These are phyloP conservation scores for Podospora pseudopauciseta DNA, from an alignment of 495 filamentous ascomycete genomes.

Conservation along the genomic window DNA sequence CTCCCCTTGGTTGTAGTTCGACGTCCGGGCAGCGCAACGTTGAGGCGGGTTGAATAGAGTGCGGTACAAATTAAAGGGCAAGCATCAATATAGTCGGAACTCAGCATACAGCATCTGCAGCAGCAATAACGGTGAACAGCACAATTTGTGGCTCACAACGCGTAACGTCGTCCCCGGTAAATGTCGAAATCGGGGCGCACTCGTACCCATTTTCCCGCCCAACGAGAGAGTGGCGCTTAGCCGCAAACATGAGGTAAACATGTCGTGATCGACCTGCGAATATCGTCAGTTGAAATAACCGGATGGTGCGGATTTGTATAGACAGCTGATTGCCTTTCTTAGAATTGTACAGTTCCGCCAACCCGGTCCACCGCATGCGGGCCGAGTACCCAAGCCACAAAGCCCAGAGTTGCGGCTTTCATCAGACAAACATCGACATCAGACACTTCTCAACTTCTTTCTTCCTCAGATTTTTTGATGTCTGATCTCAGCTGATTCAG, in stretches of 20 bases:
- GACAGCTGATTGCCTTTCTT: slow-evolving; percentile 2
- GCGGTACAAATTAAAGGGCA: slow-evolving; percentile 2
- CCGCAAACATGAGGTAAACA: background rate
- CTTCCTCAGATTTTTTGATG: background rate
- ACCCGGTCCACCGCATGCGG: slow-evolving; percentile 5
- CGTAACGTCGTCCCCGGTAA: slow-evolving; percentile 13
- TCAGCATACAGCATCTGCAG: background rate
- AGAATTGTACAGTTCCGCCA: slow-evolving; percentile 7
- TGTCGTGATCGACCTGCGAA: slow-evolving; percentile 6
- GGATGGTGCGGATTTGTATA: slow-evolving; percentile 5
- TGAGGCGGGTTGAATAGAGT: slow-evolving; percentile 1
- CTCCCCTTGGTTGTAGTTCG: background rate
- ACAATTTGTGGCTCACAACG: slow-evolving; percentile 2
- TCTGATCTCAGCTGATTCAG: background rate
- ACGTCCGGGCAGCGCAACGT: background rate
- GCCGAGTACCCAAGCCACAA: slow-evolving; percentile 1
- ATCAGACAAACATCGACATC: background rate
- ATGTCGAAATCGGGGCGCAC: background rate
- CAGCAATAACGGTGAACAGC: background rate
- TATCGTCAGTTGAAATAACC: slow-evolving; percentile 12
- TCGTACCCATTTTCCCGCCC: slow-evolving; percentile 1
- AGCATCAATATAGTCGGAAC: slow-evolving; percentile 12
- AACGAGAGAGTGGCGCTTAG: slow-evolving; percentile 3
- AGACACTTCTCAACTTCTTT: background rate
- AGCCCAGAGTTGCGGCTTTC: slow-evolving; percentile 1